phyloP scores from a whole-genome alignment of 1,284 basidiomycete genomes.

The Exobasidium cylindrosporum region DNA sequence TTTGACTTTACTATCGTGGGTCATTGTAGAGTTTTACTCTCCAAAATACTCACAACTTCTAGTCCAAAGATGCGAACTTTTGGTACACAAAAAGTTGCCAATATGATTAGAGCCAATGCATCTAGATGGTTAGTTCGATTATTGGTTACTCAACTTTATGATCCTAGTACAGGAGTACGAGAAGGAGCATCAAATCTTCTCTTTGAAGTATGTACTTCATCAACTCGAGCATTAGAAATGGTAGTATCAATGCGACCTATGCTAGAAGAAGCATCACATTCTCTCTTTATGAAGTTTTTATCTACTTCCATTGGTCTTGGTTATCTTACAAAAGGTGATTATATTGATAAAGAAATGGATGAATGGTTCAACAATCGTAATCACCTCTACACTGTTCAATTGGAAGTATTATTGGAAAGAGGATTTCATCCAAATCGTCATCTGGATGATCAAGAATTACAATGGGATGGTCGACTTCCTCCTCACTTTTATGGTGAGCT shows the following conservation, averaged over 20 bases:
- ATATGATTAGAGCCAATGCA: conserved; percentile 18
- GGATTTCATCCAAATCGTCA: conserved; percentile 64
- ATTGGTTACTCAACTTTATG: conserved; percentile 91
- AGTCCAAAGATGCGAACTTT: conserved; percentile 64
- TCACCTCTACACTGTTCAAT: conserved; percentile 76
- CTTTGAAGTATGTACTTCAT: conserved; percentile 81
- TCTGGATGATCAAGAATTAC: conserved; percentile 10
- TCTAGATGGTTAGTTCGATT: conserved; percentile 58
- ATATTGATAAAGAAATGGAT: conserved; percentile 92
- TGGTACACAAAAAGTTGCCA: conserved; percentile 82
- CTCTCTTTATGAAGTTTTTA: conserved; percentile 81
- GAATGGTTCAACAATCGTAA: conserved; percentile 84
- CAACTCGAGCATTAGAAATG: conserved; percentile 71
- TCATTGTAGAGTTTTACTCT: conserved; percentile 64
- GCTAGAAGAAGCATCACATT: conserved; percentile 86
- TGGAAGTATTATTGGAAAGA: conserved; percentile 78
- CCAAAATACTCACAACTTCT: conserved; percentile 75
- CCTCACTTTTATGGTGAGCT: conserved; percentile 97
- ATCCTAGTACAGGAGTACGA: conserved; percentile 82
- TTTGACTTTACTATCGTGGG: conserved; percentile 63
- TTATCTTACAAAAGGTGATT: conserved; percentile 84
- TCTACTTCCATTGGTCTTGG: conserved; percentile 88
- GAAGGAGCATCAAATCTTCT: conserved; percentile 83
- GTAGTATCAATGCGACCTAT: conserved; percentile 93
- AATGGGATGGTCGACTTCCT: conserved; percentile 74